These are phyloP conservation scores for Paecilomyces formosus DNA, from an alignment of 2,329 filamentous ascomycete species.

Conservation along the genomic window DNA sequence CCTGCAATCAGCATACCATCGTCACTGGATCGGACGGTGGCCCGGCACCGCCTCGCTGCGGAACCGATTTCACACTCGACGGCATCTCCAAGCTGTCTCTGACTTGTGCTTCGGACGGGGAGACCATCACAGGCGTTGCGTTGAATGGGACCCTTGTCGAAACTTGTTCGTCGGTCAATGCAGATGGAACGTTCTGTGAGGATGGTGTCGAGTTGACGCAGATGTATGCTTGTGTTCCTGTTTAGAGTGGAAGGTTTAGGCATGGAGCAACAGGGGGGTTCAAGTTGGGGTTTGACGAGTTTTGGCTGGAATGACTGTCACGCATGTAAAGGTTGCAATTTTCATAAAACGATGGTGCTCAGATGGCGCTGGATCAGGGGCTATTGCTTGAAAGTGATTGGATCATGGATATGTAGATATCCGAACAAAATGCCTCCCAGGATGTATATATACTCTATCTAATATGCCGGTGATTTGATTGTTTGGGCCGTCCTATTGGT, in stretches of 20 bases:
- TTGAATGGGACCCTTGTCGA: not conserved
- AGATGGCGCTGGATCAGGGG: not conserved
- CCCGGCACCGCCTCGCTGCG: not conserved
- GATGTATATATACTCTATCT: not conserved
- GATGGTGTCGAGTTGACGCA: not conserved
- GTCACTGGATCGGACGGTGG: not conserved
- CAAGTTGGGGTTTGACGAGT: too few relatives aligned
- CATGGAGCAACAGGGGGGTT: too few relatives aligned
- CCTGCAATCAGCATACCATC: not conserved
- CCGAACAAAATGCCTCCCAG: not conserved
- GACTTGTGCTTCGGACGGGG: not conserved
- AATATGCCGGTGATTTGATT: not conserved
- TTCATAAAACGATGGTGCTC: too few relatives aligned
- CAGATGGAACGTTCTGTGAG: not conserved
- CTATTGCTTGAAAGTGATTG: not conserved
- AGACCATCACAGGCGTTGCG: not conserved
- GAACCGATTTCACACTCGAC: not conserved
- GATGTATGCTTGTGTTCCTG: not conserved
- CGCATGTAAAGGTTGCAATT: too few relatives aligned
- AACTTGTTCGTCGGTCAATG: not conserved
- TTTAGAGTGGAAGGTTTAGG: not conserved
- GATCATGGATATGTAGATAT: not conserved
- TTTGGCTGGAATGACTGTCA: too few relatives aligned
- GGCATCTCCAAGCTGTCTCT: not conserved
- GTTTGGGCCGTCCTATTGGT: not conserved